Conservation (phyloP, 1,284 basidiomycete species). For the Tranzscheliella williamsii region DNA sequence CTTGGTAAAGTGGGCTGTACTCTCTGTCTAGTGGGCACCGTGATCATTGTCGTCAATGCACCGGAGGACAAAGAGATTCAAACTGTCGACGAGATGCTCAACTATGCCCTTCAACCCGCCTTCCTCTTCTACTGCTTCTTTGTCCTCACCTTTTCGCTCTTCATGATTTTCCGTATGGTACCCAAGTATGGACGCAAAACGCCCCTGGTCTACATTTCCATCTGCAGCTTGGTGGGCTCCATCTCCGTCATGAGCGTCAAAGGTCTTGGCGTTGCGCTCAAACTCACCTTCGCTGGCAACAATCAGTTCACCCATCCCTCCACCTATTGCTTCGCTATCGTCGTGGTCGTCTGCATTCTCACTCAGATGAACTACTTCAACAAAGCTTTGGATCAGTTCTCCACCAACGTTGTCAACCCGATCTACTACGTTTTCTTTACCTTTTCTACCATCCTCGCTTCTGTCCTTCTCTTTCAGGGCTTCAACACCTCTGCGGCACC, state of each 20-base stretch:
- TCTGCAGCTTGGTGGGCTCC: slow-evolving; percentile 86
- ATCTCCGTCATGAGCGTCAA: slow-evolving; percentile 89
- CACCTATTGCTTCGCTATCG: slow-evolving; percentile 89
- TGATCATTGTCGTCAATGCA: slow-evolving; percentile 95
- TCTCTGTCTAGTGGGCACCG: slow-evolving; percentile 82
- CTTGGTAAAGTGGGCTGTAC: slow-evolving; percentile 90
- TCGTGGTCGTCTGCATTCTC: slow-evolving; percentile 82
- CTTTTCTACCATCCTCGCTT: slow-evolving; percentile 91
- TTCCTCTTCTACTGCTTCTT: slow-evolving; percentile 80
- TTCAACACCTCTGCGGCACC: slow-evolving; percentile 83
- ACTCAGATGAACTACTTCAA: slow-evolving; percentile 99
- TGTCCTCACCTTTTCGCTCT: slow-evolving; percentile 76
- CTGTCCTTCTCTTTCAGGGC: slow-evolving; percentile 92
- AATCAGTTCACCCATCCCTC: slow-evolving; percentile 94
- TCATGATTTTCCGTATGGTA: slow-evolving; percentile 80
- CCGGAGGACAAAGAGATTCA: slow-evolving; percentile 91
- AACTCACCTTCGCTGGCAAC: slow-evolving; percentile 88
- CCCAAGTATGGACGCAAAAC: slow-evolving; percentile 86
- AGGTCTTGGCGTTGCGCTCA: slow-evolving; percentile 93
- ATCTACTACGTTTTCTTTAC: slow-evolving; percentile 99
- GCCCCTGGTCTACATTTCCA: slow-evolving; percentile 89
- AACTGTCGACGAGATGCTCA: slow-evolving; percentile 90
- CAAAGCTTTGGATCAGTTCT: slow-evolving; percentile 95
- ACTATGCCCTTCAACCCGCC: slow-evolving; percentile 82
- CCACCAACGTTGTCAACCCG: slow-evolving; percentile 97